A percentile compares a stretch with the other conserved stretches of the same genome.
phyloP scores from a whole-genome alignment of 257 asterid species.

The Voacanga thouarsii region DNA sequence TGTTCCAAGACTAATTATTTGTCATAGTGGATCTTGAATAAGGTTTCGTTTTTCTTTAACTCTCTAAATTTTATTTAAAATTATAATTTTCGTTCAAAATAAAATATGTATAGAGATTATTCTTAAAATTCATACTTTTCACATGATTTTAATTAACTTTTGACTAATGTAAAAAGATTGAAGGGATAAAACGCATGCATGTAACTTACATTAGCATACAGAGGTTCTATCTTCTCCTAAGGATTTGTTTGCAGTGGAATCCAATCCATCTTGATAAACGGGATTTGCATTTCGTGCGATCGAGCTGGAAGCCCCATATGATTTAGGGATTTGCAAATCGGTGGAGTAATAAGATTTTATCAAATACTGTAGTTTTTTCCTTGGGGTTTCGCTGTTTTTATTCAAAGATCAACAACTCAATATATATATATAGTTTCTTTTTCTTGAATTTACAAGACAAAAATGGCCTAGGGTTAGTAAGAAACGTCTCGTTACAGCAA shows the following conservation, averaged over 20 bases:
- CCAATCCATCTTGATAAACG: background rate
- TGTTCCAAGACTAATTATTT: background rate
- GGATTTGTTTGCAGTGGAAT: background rate
- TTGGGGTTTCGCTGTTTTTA: background rate
- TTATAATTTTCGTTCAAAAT: too few relatives aligned
- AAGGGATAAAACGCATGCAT: too few relatives aligned
- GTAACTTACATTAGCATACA: too few relatives aligned
- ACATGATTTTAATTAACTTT: too few relatives aligned
- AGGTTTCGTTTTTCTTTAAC: too few relatives aligned
- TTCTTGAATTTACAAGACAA: background rate
- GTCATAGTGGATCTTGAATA: too few relatives aligned
- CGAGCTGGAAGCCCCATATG: background rate
- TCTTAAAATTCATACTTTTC: too few relatives aligned
- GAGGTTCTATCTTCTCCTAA: background rate
- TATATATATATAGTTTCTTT: background rate
- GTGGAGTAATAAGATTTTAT: background rate
- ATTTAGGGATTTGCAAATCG: conserved; percentile 7
- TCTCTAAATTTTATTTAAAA: too few relatives aligned
- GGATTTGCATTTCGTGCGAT: background rate
- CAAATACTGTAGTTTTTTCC: background rate
- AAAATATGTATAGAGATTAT: too few relatives aligned
- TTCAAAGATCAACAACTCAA: background rate
- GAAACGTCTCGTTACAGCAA: background rate
- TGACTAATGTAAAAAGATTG: too few relatives aligned
- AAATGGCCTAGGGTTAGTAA: background rate